Evolutionary conservation across 805 yeast genomes (phyloP), one percentile per base, ranked within the genome.

Genomic region (Peterozyma xylosa): DNA sequence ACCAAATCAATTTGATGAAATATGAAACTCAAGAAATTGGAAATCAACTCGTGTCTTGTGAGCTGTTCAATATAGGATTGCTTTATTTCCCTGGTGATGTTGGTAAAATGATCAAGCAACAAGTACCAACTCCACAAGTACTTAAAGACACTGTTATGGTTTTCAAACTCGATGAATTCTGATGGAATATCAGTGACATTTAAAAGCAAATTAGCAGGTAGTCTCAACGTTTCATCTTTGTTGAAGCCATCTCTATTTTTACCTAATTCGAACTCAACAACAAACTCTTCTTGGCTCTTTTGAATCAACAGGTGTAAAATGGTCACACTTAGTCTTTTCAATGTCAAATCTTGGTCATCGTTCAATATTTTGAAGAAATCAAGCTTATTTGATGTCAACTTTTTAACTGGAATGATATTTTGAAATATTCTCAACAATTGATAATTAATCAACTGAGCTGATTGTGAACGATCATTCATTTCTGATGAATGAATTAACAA

Each of bases 51-150:
- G 7, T 60, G 55, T 3, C 44, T 49, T 27, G 74, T 76, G 44
- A 88, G 56, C 50, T 83, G 82, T 16, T 63, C 67, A 33, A 82
- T 72, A 52, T 83, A 85, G 37, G 70, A 66, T 38, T 75, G 71
- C 45, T 89, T 71, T 50, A 88, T 69, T 35, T 76, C 73, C 50
- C 77, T 78, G 1, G 93, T 77, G 5, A 84, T 73, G 46, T 79
- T 77, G 42, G 73, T 70, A 56, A 88, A 84, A 58, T 79, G 79
- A 29, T 63, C 65, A 49, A 85, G 69, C 0, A 85, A 59, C 43
- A 86, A 64, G 48, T 63, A 64, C 95, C 95, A 89, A 45, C 78
- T 64, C 81, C 86, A 82, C 32, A 83, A 51, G 54, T 74, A 83
- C 16, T 58, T 64, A 29, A 70, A 54, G 38, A 69, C 56, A 3